Percentiles rank a stretch among this genome's conserved stretches.
phyloP scores from a whole-genome alignment of 345 rosid species.

The Citrus trifoliata region DNA sequence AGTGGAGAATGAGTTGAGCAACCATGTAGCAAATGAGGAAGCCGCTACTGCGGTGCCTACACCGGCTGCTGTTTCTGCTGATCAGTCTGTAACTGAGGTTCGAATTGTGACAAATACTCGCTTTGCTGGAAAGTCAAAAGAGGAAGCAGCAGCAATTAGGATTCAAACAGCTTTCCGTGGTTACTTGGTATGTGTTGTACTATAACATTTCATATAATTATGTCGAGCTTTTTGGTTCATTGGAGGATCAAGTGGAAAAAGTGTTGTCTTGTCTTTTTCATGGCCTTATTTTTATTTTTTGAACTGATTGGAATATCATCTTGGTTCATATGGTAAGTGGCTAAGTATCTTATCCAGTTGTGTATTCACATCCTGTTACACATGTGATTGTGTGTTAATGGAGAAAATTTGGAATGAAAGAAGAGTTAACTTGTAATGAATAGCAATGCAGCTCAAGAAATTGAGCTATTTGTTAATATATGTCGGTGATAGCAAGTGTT shows the following conservation, averaged over 20 bases:
- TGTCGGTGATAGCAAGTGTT: neutral
- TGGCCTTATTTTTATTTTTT: neutral
- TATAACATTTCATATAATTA: neutral
- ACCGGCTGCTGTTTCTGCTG: conserved; percentile 25
- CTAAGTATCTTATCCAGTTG: neutral
- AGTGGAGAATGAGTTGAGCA: conserved; percentile 38
- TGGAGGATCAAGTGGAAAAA: neutral
- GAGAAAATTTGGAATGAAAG: neutral
- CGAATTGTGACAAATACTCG: conserved; percentile 22
- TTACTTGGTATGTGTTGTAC: conserved; percentile 53
- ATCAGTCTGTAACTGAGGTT: conserved; percentile 40
- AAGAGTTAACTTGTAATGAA: neutral
- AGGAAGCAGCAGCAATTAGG: conserved; percentile 81
- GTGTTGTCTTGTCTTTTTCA: neutral
- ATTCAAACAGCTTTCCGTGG: conserved; percentile 91
- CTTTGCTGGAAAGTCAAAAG: conserved; percentile 60
- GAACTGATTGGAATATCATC: neutral
- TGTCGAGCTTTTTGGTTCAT: neutral
- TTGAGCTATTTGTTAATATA: neutral
- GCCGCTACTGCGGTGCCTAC: conserved; percentile 18
- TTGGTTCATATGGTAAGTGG: neutral
- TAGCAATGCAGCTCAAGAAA: neutral
- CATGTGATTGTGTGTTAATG: neutral
- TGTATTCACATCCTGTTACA: neutral
- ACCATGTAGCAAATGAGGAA: conserved; percentile 27